Evolutionary conservation across 2,329 filamentous ascomycete genomes (phyloP), one percentile per base, ranked within the genome.

Genomic region (Phialocephala subalpina): DNA sequence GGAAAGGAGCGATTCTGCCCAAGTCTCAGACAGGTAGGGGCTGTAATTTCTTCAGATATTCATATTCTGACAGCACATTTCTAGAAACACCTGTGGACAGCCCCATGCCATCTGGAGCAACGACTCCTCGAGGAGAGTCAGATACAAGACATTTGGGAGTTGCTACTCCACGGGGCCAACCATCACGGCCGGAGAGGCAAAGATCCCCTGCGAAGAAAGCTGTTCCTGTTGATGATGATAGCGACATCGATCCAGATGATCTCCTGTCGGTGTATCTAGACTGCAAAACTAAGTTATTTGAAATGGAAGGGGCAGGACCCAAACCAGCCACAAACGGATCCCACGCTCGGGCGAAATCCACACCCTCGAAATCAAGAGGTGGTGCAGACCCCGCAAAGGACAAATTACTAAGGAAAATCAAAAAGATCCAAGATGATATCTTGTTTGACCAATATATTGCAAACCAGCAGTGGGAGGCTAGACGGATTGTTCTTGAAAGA

Each of bases 201-300:
- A 62, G 62, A 36, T 61, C 58, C 25, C 60, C 59, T 1, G 61
- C 58, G 14, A 74, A 70, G 58, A 76, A 70, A 40, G 14, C 58
- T 33, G 38, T 62, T 25, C 20, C 60, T 29, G 78, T 87, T 7
- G 81, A 82, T n/a, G 90, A 82, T 66, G 87, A 92, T 74, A 88
- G 87, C 73, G 90, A 92, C 67, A 87, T 93, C 71, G 90, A 94
- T 69, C 91, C 92, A 1, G 91, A 94, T 69, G 86, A 91, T 47
- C 81, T 95, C 64, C 82, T 94, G 29, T 89, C 92, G 0, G 87
- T 88, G 66, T 98, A 95, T 78, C 73, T 99, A 22, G 87, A 90
- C 18, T 86, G 92, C 20, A 94, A 93, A 78, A 82, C 85, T 61
- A 90, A 83, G 69, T 82, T 90, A n/a, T 91, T 89, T 77, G 82